Evolutionary conservation across 441 rosid genomes (phyloP), one percentile per base, ranked within the genome.

Genomic region (Populus hybrid): DNA sequence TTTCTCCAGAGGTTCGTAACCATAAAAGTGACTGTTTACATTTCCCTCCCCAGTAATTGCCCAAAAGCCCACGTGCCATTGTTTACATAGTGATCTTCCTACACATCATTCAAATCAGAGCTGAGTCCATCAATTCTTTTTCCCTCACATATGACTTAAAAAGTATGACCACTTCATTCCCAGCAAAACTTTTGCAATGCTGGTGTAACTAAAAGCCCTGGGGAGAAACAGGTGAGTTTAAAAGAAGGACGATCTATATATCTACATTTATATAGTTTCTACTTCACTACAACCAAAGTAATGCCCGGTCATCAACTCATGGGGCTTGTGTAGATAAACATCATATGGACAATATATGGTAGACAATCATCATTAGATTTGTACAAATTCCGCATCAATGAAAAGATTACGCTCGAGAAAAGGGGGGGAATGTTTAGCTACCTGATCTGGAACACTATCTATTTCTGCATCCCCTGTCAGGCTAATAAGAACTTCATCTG

Each of bases 381-480:
- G 61, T 68, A 21, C 24, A 73, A 46, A 24, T 46, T 71, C 78
- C 36, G 28, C 9, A 69, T 34, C 16, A 16, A 61, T 57, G 12
- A 30, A 8, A 74, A 57, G 26, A 77, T 14, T 21, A 36, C 53
- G 64, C 71, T 50, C 67, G n/a, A n/a, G 72, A 71, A 53, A 67
- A 53, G 18, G 16, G 57, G 71, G 71, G 53, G 72, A 40, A 35
- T 4, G 30, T 61, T 72, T 75, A 30, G 70, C 78, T 71, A 96
- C 99, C 97, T 94, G 98, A 80, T 93, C 98, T 73, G 94, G 97
- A 82, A 84, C 88, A 77, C 93, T 82, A 79, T 92, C 97, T 71
- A 85, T 83, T 84, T 93, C 98, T 79, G 65, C 89, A 70, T 93
- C 94, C 42, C 91, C 97, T 30, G 88, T 89, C 86, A 91, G 81